Evolutionary conservation across 2,329 filamentous ascomycete species (phyloP).

Genomic region (Aspergillus quadrilineatus): DNA sequence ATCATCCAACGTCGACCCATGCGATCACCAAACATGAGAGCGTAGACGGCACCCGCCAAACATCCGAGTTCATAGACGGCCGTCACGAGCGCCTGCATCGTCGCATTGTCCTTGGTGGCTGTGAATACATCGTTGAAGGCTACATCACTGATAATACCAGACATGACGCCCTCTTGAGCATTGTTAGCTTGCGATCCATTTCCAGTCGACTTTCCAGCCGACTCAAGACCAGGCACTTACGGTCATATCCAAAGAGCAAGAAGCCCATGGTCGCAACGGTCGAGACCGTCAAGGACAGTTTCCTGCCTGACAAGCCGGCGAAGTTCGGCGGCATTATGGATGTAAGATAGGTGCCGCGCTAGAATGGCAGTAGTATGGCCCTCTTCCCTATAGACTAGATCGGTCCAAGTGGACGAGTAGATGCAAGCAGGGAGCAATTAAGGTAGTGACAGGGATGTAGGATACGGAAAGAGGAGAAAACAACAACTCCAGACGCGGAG

Average conservation of each 20-base stretch:
- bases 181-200: not conserved
- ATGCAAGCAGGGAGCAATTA: constrained; percentile 6
- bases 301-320: constrained; percentile 59
- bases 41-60: constrained; percentile 39
- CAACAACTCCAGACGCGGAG: constrained; percentile 17
- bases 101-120: constrained; percentile 38
- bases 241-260: constrained; percentile 61
- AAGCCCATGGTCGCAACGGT: constrained; percentile 65
- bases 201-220: not conserved
- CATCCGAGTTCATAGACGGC: constrained; percentile 38
- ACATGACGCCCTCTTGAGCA: constrained; percentile 39
- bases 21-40: constrained; percentile 36
- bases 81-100: constrained; percentile 36
- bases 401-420: not conserved
- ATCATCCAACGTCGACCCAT: constrained; percentile 48
- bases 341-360: not conserved
- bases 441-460: not conserved
- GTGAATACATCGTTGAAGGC: constrained; percentile 37
- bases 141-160: constrained; percentile 37
- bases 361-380: not conserved
- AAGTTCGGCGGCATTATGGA: constrained; percentile 53
- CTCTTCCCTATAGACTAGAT: not conserved
- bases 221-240: constrained; percentile 27
- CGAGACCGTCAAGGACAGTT: constrained; percentile 58
- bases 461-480: constrained; percentile 10